A percentile compares a stretch with the other conserved stretches of the same genome.
Conservation (phyloP, 2,329 filamentous ascomycete genomes). For the Lasiodiplodia citricola region DNA sequence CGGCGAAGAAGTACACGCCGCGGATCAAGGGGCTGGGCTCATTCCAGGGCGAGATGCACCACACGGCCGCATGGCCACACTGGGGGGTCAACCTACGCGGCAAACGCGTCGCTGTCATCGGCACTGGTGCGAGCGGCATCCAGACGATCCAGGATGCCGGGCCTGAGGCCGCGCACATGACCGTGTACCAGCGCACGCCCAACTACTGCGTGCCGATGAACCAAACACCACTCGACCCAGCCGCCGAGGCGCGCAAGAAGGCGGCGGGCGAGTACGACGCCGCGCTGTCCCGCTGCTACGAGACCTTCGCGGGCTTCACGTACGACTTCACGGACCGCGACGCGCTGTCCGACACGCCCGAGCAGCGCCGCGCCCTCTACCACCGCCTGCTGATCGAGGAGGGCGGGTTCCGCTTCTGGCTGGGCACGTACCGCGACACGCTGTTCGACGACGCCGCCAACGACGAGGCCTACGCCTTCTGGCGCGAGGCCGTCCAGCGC, state of each 20-base stretch:
- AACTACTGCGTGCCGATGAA: conserved; percentile 37
- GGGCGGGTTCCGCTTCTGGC: conserved; percentile 48
- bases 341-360: conserved; percentile 30
- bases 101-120: conserved; percentile 26
- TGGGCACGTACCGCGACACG: conserved; percentile 33
- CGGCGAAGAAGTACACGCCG: conserved; percentile 39
- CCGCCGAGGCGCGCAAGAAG: conserved; percentile 32
- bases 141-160: conserved; percentile 31
- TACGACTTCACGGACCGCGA: conserved; percentile 24
- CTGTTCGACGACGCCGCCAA: conserved; percentile 34
- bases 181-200: conserved; percentile 28
- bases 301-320: conserved; percentile 34
- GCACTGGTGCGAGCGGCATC: conserved; percentile 24
- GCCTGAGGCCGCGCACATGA: not conserved
- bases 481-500: conserved; percentile 38
- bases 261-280: conserved; percentile 7
- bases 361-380: conserved; percentile 32
- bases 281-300: conserved; percentile 36
- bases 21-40: conserved; percentile 38
- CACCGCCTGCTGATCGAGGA: conserved; percentile 36
- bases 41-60: conserved; percentile 12
- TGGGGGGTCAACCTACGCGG: conserved; percentile 20
- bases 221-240: conserved; percentile 31
- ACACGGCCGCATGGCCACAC: conserved; percentile 19
- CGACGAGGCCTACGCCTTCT: conserved; percentile 30